Evolutionary conservation across 495 filamentous ascomycete genomes (phyloP).

Genomic region (Jackrogersella minutella): DNA sequence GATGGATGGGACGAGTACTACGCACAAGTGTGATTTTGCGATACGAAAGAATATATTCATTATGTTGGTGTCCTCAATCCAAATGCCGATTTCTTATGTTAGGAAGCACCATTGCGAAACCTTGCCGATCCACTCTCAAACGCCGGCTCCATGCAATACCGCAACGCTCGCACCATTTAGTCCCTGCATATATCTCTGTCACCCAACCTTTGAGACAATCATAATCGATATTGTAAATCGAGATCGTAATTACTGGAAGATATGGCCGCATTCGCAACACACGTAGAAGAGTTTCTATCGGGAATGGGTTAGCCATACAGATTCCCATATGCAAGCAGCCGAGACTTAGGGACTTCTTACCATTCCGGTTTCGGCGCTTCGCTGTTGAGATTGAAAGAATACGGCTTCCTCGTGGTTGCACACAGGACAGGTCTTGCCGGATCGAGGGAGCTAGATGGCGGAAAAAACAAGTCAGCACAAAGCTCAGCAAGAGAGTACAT

Average conservation of each 20-base stretch:
- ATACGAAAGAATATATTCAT: conserved; percentile 12
- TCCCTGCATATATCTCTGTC: conserved; percentile 29
- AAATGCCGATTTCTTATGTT: not conserved
- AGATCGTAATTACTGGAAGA: conserved; percentile 66
- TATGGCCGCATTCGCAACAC: conserved; percentile 89
- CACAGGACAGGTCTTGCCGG: conserved; percentile 79
- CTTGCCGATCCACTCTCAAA: conserved; percentile 22
- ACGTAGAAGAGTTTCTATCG: conserved; percentile 95
- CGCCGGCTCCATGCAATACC: conserved; percentile 41
- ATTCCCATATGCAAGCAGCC: not conserved
- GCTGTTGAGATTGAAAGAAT: conserved; percentile 98
- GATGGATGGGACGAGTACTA: conserved; percentile 8
- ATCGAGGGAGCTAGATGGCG: conserved; percentile 78
- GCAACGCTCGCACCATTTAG: conserved; percentile 22
- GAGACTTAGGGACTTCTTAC: conserved; percentile 61
- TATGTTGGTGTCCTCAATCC: not conserved
- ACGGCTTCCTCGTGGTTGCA: conserved; percentile 89
- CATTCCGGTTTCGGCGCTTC: conserved; percentile 97
- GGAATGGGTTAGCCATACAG: conserved; percentile 35
- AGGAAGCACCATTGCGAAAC: not conserved
- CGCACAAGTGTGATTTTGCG: not conserved
- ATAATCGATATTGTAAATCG: not conserved
- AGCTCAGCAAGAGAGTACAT: conserved; percentile 33
- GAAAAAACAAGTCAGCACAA: conserved; percentile 59
- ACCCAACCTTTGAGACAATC: conserved; percentile 20